A percentile compares a stretch with the other conserved stretches of the same genome.
These are phyloP conservation scores for Porpolomopsis calyptriformis DNA, from an alignment of 768 basidiomycete species.

Conservation along the genomic window DNA sequence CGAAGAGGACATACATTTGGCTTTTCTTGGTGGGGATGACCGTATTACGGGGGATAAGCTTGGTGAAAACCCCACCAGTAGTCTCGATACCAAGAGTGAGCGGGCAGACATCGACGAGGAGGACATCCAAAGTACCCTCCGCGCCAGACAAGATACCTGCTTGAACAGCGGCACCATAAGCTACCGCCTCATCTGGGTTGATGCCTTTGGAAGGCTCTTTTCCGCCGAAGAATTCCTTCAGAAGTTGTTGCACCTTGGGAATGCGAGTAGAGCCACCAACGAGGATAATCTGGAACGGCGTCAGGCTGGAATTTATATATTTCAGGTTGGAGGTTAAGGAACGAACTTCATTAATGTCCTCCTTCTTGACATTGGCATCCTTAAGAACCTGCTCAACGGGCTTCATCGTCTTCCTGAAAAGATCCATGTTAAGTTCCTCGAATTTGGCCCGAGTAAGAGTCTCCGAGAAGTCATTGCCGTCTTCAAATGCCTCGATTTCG, in stretches of 20 bases:
- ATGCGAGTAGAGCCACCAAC: conserved; percentile 99
- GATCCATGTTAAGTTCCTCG: conserved; percentile 96
- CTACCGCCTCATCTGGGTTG: conserved; percentile 99
- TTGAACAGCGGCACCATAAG: conserved; percentile 97
- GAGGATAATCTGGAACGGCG: conserved; percentile 55
- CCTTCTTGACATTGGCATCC: conserved; percentile 98
- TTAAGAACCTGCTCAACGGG: conserved; percentile 98
- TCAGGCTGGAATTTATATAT: background rate
- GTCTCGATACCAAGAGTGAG: conserved; percentile 99
- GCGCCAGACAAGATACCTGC: conserved; percentile 97
- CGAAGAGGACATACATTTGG: conserved; percentile 53
- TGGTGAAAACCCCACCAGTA: conserved; percentile 96
- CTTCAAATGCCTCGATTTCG: conserved; percentile 94
- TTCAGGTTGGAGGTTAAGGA: background rate
- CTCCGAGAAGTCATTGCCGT: conserved; percentile 95
- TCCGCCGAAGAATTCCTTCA: conserved; percentile 94
- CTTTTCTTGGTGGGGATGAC: conserved; percentile 96
- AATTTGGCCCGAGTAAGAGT: conserved; percentile 97
- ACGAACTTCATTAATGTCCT: conserved; percentile 79
- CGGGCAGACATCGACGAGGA: conserved; percentile 94
- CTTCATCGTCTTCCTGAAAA: conserved; percentile 99
- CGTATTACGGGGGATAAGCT: conserved; percentile 94
- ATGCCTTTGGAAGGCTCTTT: conserved; percentile 98
- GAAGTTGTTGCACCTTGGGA: conserved; percentile 96
- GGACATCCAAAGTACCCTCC: conserved; percentile 79